phyloP scores from a whole-genome alignment of 2,329 filamentous ascomycete species.

The Botrytis pseudocinerea region DNA sequence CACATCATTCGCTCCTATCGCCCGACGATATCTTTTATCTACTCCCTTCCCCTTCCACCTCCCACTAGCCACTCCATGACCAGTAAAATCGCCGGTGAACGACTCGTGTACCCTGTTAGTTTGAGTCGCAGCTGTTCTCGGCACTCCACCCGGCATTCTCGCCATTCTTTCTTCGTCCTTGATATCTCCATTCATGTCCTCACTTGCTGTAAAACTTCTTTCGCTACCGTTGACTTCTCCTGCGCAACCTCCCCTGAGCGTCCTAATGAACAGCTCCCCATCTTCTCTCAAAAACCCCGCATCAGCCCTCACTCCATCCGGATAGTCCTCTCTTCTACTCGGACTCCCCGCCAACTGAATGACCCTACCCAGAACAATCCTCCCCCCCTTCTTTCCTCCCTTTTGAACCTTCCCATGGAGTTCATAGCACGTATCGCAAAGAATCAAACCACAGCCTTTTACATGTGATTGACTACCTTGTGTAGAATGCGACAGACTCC shows the following conservation, averaged over 20 bases:
- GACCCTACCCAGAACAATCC: background rate
- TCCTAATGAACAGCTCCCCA: conserved; percentile 19
- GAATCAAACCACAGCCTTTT: conserved; percentile 33
- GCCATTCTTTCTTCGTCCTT: background rate
- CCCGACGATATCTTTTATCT: background rate
- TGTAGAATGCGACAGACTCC: background rate
- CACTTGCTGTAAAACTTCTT: background rate
- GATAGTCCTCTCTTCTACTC: conserved; percentile 11
- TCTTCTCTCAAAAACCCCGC: conserved; percentile 14
- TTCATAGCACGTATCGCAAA: conserved; percentile 31
- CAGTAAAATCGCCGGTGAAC: background rate
- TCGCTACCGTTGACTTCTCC: background rate
- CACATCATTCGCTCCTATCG: background rate
- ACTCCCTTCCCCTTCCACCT: conserved; percentile 16
- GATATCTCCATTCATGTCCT: background rate
- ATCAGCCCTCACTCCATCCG: conserved; percentile 21
- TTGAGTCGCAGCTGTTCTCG: background rate
- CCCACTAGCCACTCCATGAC: background rate
- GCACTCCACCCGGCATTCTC: too few species aligned
- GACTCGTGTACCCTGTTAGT: accelerated
- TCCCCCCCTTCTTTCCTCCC: background rate
- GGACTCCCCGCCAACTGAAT: background rate
- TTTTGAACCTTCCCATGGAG: conserved; percentile 11
- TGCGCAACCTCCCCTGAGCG: background rate
- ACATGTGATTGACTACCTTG: background rate